phyloP scores from a whole-genome alignment of 441 rosid genomes.

The Gossypium davidsonii region DNA sequence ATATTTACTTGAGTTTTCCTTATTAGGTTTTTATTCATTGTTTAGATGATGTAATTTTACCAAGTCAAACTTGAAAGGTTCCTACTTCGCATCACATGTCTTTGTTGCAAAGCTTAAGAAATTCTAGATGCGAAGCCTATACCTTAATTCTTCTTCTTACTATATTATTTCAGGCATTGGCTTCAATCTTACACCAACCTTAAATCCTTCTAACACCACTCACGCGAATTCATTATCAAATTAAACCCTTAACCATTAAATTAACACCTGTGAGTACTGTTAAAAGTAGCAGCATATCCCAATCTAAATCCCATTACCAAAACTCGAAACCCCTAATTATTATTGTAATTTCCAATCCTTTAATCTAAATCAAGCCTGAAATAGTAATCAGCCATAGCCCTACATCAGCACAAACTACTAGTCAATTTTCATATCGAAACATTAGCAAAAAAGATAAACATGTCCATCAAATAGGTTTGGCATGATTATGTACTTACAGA shows the following conservation, averaged over 20 bases:
- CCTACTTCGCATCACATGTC: not conserved
- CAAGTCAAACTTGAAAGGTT: not conserved
- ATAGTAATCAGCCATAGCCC: not conserved
- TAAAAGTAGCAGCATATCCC: not conserved
- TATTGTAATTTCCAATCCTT: not conserved
- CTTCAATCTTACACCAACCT: not conserved
- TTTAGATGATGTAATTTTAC: not conserved
- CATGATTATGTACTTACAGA: constrained; percentile 17
- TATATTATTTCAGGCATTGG: not conserved
- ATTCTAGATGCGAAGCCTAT: not conserved
- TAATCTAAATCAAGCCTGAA: not conserved
- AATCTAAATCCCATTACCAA: not conserved
- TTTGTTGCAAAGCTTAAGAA: not conserved
- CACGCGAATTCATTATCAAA: not conserved
- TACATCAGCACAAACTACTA: not conserved
- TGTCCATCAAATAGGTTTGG: not conserved
- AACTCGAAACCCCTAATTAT: not conserved
- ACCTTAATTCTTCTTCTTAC: not conserved
- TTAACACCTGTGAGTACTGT: not conserved
- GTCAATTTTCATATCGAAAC: not conserved
- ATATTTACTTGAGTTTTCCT: not conserved
- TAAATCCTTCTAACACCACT: not conserved
- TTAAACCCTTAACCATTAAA: not conserved
- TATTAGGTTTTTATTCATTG: not conserved
- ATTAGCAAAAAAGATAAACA: not conserved